Percentiles rank a stretch among this genome's conserved stretches.
Evolutionary conservation across 1,139 yeast genomes (phyloP).

Genomic region (Scheffersomyces lignicola): DNA sequence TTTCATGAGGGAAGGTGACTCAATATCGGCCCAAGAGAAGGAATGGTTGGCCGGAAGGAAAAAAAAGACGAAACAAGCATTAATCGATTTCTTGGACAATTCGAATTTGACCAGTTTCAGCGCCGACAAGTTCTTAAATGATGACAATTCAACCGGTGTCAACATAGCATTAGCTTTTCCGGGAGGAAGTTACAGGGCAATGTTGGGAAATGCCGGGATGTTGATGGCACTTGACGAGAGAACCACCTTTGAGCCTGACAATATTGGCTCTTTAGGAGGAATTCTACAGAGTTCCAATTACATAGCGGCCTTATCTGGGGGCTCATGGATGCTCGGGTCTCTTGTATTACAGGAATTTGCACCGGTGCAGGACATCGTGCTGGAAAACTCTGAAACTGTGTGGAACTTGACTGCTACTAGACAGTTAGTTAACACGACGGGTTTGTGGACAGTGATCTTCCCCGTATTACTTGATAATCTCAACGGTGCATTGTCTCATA

Average conservation of each 20-base stretch:
- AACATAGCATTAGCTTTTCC: slow-evolving; percentile 75
- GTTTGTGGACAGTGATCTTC: slow-evolving; percentile 20
- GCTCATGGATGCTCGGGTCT: slow-evolving; percentile 39
- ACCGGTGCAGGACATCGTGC: slow-evolving; percentile 33
- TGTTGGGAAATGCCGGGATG: slow-evolving; percentile 89
- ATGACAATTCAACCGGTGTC: slow-evolving; percentile 34
- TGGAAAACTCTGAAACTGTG: slow-evolving; percentile 27
- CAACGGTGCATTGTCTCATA: slow-evolving; percentile 26
- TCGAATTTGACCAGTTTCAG: slow-evolving; percentile 63
- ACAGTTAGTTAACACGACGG: slow-evolving; percentile 27
- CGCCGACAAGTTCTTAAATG: slow-evolving; percentile 43
- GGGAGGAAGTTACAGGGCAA: slow-evolving; percentile 93
- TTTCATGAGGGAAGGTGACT: slow-evolving; percentile 37
- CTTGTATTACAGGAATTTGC: slow-evolving; percentile 35
- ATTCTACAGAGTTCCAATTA: slow-evolving; percentile 39
- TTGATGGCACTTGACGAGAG: slow-evolving; percentile 78
- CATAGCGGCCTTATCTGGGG: slow-evolving; percentile 41
- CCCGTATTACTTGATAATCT: slow-evolving; percentile 25
- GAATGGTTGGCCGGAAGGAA: slow-evolving; percentile 51
- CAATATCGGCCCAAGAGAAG: slow-evolving; percentile 36
- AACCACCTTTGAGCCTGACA: slow-evolving; percentile 53
- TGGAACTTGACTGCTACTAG: slow-evolving; percentile 38
- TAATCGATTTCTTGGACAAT: slow-evolving; percentile 54
- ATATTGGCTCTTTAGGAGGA: slow-evolving; percentile 39
- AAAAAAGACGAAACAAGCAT: slow-evolving; percentile 49